Evolutionary conservation across 257 asterid species (phyloP), one percentile per base, ranked within the genome.

Genomic region (Solanum pinnatisectum): DNA sequence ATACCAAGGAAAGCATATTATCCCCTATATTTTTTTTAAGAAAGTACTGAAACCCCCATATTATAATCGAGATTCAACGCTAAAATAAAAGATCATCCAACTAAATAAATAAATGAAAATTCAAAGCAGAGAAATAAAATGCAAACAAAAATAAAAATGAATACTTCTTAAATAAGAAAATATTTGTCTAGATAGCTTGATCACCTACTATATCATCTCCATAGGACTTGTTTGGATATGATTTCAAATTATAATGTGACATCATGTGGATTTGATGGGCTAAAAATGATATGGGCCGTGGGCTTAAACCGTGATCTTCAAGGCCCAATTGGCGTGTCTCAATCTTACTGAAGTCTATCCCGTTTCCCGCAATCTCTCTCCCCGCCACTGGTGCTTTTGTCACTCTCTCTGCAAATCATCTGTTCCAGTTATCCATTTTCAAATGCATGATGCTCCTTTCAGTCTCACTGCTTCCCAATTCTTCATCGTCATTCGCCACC

Each of bases 391-490:
- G 68, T 81, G 42, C 85, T 81, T 81, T 11, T 30, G 18, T 32
- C 27, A 25, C 10, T 25, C 8, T 22, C 37, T 42, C 84, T 25
- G 37, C 39, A 30, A 46, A 81, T 81, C 85, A 81, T 81, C 68
- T 9, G 10, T 27, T 15, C n/a, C 4, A 79, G 14, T 16, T 15
- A 42, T 79, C 85, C 67, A 79, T 46, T 30, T 46, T 86, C 68
- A 86, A 86, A 72, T 86, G 84, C 88, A 86, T 46, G 15, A 71
- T 87, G 85, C 86, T n/a, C 56, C 60, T 52, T 22, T 59, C 88
- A 39, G 12, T 39, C 79, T 33, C 74, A 2, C 60, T 60, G 40
- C 65, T 87, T 83, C 23, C 65, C 86, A 56, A 63, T 39, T 74
- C 85, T 32, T 33, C 76, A 60, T 52, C 71, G 4, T 18, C 88